A percentile compares a stretch with the other conserved stretches of the same genome.
Evolutionary conservation across 805 yeast species (phyloP).

Genomic region (Saccharomycopsis sp.): DNA sequence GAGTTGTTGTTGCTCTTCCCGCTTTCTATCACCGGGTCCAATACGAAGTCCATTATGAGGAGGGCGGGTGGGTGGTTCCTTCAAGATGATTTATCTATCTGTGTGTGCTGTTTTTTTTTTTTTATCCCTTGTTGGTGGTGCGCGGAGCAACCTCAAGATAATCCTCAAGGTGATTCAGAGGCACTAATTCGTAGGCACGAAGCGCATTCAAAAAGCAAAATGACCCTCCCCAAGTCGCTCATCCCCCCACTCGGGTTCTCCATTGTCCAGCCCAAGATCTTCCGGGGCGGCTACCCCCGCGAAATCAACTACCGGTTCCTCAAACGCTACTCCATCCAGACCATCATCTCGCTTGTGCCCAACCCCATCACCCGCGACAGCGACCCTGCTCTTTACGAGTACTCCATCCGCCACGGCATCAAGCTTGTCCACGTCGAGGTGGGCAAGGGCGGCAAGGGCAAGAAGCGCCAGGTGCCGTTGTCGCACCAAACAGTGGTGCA

Average conservation of each 20-base stretch:
- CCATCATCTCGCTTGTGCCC: constrained; percentile 75
- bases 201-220: too few species aligned
- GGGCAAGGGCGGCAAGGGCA: constrained; percentile 50
- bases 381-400: constrained; percentile 43
- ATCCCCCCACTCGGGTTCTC: constrained; percentile 78
- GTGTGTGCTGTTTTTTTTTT: too few species aligned
- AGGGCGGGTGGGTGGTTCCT: too few species aligned
- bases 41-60: constrained; percentile 14
- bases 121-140: too few species aligned
- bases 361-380: constrained; percentile 49
- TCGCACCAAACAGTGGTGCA: constrained; percentile 52
- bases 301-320: constrained; percentile 63
- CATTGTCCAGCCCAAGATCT: constrained; percentile 57
- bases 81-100: neutral
- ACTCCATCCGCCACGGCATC: constrained; percentile 49
- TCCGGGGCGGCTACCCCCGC: constrained; percentile 84
- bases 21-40: constrained; percentile 12
- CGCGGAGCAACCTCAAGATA: too few species aligned
- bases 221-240: too few species aligned
- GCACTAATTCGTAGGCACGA: too few species aligned
- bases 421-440: constrained; percentile 58
- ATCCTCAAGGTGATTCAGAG: too few species aligned
- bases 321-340: constrained; percentile 51
- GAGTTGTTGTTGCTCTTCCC: constrained; percentile 13
- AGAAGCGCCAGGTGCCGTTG: constrained; percentile 75